Evolutionary conservation across 768 basidiomycete species (phyloP).

Genomic region (Mycena metata): DNA sequence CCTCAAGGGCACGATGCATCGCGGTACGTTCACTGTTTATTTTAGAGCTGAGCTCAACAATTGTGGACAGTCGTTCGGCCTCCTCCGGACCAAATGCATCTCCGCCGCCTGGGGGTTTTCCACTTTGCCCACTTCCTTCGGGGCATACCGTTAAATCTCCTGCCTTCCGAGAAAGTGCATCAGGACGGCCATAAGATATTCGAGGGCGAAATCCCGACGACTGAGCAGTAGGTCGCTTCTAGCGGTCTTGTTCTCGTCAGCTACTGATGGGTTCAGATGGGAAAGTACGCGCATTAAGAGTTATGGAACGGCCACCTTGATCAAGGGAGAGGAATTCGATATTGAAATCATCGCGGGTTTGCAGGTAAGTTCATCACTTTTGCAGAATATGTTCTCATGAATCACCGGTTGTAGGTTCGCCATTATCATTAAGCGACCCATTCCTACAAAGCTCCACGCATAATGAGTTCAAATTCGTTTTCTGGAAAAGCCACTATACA

Average conservation of each 20-base stretch:
- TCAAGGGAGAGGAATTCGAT: constrained; percentile 51
- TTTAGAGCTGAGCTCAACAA: background rate
- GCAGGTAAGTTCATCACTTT: constrained; percentile 36
- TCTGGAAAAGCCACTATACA: too few relatives aligned
- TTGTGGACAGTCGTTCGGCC: constrained; percentile 47
- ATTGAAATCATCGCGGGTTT: constrained; percentile 51
- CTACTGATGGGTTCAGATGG: constrained; percentile 42
- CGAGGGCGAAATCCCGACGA: constrained; percentile 46
- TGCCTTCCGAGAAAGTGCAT: constrained; percentile 49
- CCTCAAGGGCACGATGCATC: constrained; percentile 52
- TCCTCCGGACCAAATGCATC: constrained; percentile 46
- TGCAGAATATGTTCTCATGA: background rate
- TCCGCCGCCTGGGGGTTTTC: constrained; percentile 51
- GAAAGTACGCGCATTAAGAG: constrained; percentile 50
- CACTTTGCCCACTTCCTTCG: constrained; percentile 52
- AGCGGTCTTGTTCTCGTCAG: too few relatives aligned
- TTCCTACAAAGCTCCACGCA: too few relatives aligned
- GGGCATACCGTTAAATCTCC: constrained; percentile 44
- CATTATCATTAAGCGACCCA: constrained; percentile 26
- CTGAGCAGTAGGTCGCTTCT: constrained; percentile 43
- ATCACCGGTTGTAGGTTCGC: constrained; percentile 10
- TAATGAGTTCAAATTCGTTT: too few relatives aligned
- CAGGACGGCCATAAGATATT: constrained; percentile 47
- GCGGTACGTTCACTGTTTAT: constrained; percentile 38
- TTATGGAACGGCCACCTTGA: constrained; percentile 48